phyloP scores from a whole-genome alignment of 768 basidiomycete species.

The Antrodiella citrinella region DNA sequence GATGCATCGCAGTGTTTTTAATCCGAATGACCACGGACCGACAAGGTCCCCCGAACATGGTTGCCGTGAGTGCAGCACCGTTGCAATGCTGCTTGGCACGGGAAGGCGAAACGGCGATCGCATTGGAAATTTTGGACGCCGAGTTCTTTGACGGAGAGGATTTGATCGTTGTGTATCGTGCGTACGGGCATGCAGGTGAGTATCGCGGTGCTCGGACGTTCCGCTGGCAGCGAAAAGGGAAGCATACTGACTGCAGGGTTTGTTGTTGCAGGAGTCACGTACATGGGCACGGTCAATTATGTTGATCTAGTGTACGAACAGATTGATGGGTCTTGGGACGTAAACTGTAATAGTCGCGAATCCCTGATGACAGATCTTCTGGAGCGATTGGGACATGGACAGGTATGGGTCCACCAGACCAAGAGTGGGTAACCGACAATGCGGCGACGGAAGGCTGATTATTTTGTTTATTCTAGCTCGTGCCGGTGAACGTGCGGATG shows the following conservation, averaged over 20 bases:
- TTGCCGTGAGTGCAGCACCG: conserved; percentile 36
- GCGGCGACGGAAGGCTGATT: not conserved
- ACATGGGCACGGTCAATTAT: conserved; percentile 60
- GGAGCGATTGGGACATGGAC: conserved; percentile 49
- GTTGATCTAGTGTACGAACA: conserved; percentile 50
- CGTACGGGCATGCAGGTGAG: conserved; percentile 37
- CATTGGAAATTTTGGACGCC: conserved; percentile 51
- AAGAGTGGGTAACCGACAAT: not conserved
- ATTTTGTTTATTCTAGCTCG: conserved; percentile 32
- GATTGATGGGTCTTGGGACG: conserved; percentile 28
- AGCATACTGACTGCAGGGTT: conserved; percentile 18
- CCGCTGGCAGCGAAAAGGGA: too few species aligned
- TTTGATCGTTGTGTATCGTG: conserved; percentile 57
- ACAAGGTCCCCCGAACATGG: conserved; percentile 29
- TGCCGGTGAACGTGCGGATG: conserved; percentile 41
- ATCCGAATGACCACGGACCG: conserved; percentile 43
- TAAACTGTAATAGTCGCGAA: conserved; percentile 48
- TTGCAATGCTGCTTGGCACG: conserved; percentile 44
- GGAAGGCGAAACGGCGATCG: conserved; percentile 27
- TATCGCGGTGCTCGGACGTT: conserved; percentile 7
- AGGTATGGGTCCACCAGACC: conserved; percentile 39
- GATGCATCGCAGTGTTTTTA: conserved; percentile 41
- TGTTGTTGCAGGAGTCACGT: conserved; percentile 43
- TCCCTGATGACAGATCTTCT: conserved; percentile 54
- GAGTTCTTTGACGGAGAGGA: conserved; percentile 77